Evolutionary conservation across 306 rosid genomes (phyloP), one percentile per base, ranked within the genome.

Genomic region (Cicer arietinum): DNA sequence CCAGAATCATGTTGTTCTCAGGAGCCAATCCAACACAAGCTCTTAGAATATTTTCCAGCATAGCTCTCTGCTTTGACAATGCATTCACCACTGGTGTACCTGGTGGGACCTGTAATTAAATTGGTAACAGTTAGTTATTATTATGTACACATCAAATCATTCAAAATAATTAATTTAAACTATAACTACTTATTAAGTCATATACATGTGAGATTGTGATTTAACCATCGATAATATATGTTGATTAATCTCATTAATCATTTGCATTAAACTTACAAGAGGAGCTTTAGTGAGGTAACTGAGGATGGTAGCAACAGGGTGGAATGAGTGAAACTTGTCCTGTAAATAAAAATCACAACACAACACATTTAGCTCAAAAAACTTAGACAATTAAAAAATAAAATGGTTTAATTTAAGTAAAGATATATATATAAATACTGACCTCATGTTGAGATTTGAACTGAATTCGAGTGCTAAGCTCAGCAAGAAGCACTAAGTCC

Each of bases 11-110:
- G 88, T 94, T 94, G 89, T 94, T 94, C 88, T 94, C 99, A 6
- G 99, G 97, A 72, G 99, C 95, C 89, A 94, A 83, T 53, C 99
- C 99, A 84, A 94, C 95, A 83, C 96, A 90, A 71, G 96, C 97
- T 76, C 99, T 88, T 87, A 94, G 11, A 47, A 94, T 94, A 81
- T 94, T 94, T 80, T 94, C 99, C 77, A 94, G 87, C 97, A 94
- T 94, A 39, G 97, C 89, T 39, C 99, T 67, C 88, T 94, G 99
- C 92, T 94, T 94, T 20, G 99, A 85, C 68, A 94, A 77, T 9
- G 97, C 99, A 76, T 94, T 92, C 93, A 94, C 97, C 64, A 94
- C 97, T 0, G 99, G 97, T 3, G 99, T 94, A 14, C 95, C 97
- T 6, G 99, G 97, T 7, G 98, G 98, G 40, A 94, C 98, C 98